Evolutionary conservation across 108 stramenopile species (phyloP).

Genomic region (Schizochytrium sp.): DNA sequence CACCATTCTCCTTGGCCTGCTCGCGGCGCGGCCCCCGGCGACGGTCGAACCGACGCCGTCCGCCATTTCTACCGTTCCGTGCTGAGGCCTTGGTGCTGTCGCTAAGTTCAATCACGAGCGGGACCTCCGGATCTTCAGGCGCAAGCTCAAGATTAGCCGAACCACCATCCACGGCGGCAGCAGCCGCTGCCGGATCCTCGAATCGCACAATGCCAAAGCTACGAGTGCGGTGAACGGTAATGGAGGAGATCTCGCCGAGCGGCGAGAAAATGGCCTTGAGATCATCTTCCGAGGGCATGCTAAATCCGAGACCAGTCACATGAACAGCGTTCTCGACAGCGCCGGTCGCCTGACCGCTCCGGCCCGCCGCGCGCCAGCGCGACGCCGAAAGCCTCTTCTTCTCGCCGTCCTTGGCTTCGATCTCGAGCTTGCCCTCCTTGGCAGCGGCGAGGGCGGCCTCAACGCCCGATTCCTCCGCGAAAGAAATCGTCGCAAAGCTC

Average conservation of each 20-base stretch:
- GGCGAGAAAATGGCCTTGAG: neutral
- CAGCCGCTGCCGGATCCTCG: neutral
- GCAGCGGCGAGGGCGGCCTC: neutral
- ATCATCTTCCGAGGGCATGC: neutral
- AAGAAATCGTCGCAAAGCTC: neutral
- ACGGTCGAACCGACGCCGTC: neutral
- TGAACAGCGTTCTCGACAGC: neutral
- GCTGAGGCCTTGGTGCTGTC: neutral
- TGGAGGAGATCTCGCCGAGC: neutral
- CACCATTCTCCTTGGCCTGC: too few relatives aligned
- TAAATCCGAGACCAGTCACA: neutral
- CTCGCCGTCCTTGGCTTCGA: neutral
- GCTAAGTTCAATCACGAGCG: neutral
- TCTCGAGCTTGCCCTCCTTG: neutral
- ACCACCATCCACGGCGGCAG: neutral
- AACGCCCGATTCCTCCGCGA: neutral
- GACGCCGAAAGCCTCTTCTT: neutral
- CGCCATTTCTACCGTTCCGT: neutral
- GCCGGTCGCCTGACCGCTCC: neutral
- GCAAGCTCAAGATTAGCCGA: neutral
- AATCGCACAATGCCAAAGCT: neutral
- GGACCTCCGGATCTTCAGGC: neutral
- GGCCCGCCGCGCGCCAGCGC: neutral
- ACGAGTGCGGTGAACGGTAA: neutral
- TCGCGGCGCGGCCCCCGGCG: neutral